Conservation (phyloP, 2,329 filamentous ascomycete genomes). For the Chrysosphaeria jannelii region DNA sequence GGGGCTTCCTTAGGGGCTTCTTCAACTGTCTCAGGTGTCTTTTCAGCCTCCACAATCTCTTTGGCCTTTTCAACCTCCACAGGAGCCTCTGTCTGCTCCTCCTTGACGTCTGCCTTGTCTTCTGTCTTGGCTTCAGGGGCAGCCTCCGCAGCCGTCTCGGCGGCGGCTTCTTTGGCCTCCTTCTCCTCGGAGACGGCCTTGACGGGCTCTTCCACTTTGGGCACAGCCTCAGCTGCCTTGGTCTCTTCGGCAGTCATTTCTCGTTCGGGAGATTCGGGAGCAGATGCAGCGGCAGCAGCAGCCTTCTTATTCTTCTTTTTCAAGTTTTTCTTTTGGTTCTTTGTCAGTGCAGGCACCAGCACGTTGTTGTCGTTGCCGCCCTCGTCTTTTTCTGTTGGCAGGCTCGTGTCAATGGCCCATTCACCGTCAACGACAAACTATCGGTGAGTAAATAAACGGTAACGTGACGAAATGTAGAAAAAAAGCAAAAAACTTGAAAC, state of each 20-base stretch:
- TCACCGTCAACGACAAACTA: constrained; percentile 86
- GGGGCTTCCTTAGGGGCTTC: no score
- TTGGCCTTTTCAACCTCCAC: no score
- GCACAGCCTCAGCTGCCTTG: no score
- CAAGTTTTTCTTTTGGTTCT: not conserved
- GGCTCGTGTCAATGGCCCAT: constrained; percentile 61
- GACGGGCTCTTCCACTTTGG: no score
- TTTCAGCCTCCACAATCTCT: no score
- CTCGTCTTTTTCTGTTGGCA: constrained; percentile 55
- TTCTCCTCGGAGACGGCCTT: no score
- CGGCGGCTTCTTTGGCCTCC: not conserved
- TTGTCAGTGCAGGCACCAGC: constrained; percentile 26
- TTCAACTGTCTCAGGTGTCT: no score
- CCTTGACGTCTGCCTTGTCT: no score
- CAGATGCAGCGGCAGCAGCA: constrained; percentile 1
- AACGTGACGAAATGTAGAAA: not conserved
- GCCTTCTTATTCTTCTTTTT: not conserved
- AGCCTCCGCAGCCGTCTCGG: not conserved
- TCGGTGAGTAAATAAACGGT: not conserved
- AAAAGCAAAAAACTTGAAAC: not conserved
- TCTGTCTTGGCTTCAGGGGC: no score
- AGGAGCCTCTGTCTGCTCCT: no score
- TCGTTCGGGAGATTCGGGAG: constrained; percentile 1
- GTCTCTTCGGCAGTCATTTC: no score
- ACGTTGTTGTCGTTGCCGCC: constrained; percentile 83